Evolutionary conservation across 768 basidiomycete species (phyloP).

Genomic region (Kwoniella heveanensis): DNA sequence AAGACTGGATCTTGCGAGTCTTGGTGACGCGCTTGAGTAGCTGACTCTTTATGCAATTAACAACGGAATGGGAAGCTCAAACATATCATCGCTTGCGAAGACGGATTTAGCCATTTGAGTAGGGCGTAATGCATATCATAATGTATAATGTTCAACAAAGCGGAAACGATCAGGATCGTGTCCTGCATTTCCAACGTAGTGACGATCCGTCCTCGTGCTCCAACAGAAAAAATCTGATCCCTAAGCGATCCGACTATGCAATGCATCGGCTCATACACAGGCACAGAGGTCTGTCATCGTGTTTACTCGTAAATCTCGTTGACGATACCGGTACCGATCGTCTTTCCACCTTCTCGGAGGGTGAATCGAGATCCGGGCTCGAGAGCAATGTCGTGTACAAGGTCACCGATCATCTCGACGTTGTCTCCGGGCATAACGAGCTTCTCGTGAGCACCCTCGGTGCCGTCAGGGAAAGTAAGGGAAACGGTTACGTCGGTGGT

Average conservation of each 20-base stretch:
- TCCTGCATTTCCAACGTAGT: too few relatives aligned
- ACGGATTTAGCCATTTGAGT: slow-evolving; percentile 13
- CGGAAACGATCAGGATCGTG: neutral
- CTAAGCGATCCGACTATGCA: neutral
- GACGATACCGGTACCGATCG: slow-evolving; percentile 91
- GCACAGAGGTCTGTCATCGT: neutral
- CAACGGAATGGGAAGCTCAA: too few relatives aligned
- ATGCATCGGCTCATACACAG: neutral
- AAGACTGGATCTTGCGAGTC: slow-evolving; percentile 17
- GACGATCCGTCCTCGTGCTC: too few relatives aligned
- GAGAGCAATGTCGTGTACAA: slow-evolving; percentile 81
- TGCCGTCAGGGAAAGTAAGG: slow-evolving; percentile 83
- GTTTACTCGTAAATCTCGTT: slow-evolving; percentile 69
- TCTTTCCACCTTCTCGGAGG: slow-evolving; percentile 90
- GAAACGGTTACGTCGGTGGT: slow-evolving; percentile 89
- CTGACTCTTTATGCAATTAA: too few relatives aligned
- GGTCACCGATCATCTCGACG: slow-evolving; percentile 82
- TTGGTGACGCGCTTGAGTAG: slow-evolving; percentile 4
- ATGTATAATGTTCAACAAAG: slow-evolving; percentile 8
- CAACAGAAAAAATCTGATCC: too few relatives aligned
- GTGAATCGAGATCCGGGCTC: slow-evolving; percentile 92
- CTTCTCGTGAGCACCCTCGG: slow-evolving; percentile 76
- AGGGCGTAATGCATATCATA: slow-evolving; percentile 34
- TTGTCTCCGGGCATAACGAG: slow-evolving; percentile 99
- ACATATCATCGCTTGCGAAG: too few relatives aligned